These are phyloP conservation scores for Penicillium hordei DNA, from an alignment of 2,329 filamentous ascomycete genomes.

Conservation along the genomic window DNA sequence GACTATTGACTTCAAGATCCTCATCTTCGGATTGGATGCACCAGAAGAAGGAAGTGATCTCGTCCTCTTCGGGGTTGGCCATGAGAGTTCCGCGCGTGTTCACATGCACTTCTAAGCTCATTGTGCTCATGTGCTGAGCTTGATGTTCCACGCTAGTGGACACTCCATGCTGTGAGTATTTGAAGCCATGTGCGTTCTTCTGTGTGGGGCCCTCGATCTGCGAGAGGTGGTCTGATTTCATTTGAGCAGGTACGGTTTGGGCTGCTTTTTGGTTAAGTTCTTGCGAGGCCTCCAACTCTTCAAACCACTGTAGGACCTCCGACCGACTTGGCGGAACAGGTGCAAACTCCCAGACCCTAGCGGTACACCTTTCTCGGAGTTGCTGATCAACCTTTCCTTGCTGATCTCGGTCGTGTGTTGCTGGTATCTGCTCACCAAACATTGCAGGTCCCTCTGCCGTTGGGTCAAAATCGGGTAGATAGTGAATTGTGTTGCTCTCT, in stretches of 20 bases:
- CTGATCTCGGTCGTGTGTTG: constrained; percentile 51
- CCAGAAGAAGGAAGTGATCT: constrained; percentile 88
- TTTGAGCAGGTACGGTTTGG: constrained; percentile 14
- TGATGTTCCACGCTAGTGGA: constrained; percentile 78
- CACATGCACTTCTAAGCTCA: constrained; percentile 91
- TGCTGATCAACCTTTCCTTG: constrained; percentile 54
- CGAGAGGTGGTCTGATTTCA: constrained; percentile 55
- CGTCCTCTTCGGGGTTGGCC: constrained; percentile 87
- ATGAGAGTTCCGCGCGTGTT: constrained; percentile 78
- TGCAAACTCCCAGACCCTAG: constrained; percentile 75
- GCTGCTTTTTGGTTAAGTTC: constrained; percentile 9
- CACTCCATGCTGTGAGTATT: constrained; percentile 75
- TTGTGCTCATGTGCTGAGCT: constrained; percentile 90
- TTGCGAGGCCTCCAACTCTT: constrained; percentile 32
- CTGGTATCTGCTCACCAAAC: constrained; percentile 53
- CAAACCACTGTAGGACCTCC: constrained; percentile 71
- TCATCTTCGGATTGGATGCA: constrained; percentile 75
- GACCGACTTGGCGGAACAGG: constrained; percentile 65
- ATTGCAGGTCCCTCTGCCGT: constrained; percentile 58
- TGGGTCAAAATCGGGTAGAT: constrained; percentile 74
- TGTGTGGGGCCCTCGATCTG: constrained; percentile 90
- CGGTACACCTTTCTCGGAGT: constrained; percentile 58
- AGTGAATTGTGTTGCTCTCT: constrained; percentile 72
- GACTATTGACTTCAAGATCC: constrained; percentile 51
- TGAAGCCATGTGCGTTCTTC: constrained; percentile 76